A percentile compares a stretch with the other conserved stretches of the same genome.
Evolutionary conservation across 208 protist genomes (phyloP).

Genomic region (Trypanosoma mega): DNA sequence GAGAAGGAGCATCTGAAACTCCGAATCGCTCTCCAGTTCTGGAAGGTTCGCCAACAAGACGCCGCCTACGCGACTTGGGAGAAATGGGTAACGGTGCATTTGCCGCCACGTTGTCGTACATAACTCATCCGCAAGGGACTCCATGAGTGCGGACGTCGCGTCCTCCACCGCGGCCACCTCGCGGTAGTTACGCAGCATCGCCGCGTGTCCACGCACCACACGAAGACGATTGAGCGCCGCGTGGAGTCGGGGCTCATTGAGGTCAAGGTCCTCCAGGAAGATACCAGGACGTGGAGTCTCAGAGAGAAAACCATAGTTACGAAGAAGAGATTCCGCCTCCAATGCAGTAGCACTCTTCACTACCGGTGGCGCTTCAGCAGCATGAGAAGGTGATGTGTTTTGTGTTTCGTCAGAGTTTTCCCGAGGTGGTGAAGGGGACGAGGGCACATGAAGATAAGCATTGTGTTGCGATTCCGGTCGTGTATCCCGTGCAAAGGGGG

Average conservation of each 20-base stretch:
- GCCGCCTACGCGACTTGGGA: constrained; percentile 31
- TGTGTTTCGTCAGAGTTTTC: not conserved
- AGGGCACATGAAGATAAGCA: no score
- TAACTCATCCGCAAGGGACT: constrained; percentile 24
- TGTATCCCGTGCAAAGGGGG: no score
- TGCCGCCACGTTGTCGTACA: constrained; percentile 25
- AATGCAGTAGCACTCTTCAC: not conserved
- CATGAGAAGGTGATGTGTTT: no score
- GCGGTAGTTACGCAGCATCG: constrained; percentile 10
- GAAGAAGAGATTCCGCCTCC: not conserved
- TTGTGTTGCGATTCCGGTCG: no score
- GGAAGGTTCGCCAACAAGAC: constrained; percentile 43
- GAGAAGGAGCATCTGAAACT: constrained; percentile 35
- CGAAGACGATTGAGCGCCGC: constrained; percentile 26
- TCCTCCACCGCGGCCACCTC: constrained; percentile 18
- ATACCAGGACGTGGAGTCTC: constrained; percentile 31
- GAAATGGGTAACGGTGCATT: constrained; percentile 31
- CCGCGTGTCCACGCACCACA: constrained; percentile 20
- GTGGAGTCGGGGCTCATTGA: constrained; percentile 29
- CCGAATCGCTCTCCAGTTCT: constrained; percentile 35
- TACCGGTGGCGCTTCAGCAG: no score
- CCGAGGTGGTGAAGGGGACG: no score
- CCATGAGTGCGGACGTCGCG: constrained; percentile 20
- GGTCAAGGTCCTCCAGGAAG: constrained; percentile 43
- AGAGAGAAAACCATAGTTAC: not conserved